These are phyloP conservation scores for Lodderomyces jiufengensis DNA, from an alignment of 1,139 yeast genomes.

Conservation along the genomic window DNA sequence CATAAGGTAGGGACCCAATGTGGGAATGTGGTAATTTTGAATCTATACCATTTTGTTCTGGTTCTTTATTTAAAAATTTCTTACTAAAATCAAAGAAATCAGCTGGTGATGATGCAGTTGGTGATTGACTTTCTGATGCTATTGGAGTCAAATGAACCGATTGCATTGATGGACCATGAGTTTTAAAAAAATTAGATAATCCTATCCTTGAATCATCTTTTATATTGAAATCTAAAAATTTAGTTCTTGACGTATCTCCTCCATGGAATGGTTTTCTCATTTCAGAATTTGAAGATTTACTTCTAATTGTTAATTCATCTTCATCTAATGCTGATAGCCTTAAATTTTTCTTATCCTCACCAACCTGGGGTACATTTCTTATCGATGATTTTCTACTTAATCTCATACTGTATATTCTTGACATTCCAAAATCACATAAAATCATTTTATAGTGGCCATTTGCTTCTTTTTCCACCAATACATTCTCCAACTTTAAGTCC, in stretches of 20 bases:
- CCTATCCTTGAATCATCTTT: conserved; percentile 36
- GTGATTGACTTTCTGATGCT: conserved; percentile 15
- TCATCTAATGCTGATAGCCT: conserved; percentile 1
- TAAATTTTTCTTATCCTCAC: conserved; percentile 1
- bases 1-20: conserved; percentile 89
- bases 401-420: conserved; percentile 33
- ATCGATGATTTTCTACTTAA: conserved; percentile 26
- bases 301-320: conserved; percentile 32
- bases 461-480: conserved; percentile 48
- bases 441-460: conserved; percentile 32
- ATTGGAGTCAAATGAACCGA: conserved; percentile 34
- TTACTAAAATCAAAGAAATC: conserved; percentile 8
- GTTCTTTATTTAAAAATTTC: conserved; percentile 3
- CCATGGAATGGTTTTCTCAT: conserved; percentile 34
- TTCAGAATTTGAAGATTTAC: conserved; percentile 43
- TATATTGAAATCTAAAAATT: conserved; percentile 17
- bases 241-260: conserved; percentile 27
- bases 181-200: conserved; percentile 22
- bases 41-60: conserved; percentile 21
- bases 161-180: conserved; percentile 37
- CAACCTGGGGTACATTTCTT: conserved; percentile 5
- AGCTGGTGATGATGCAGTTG: conserved; percentile 4
- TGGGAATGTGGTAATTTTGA: conserved; percentile 55
- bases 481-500: conserved; percentile 84
- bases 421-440: conserved; percentile 90